These are phyloP conservation scores for Polytolypa hystricis DNA, from an alignment of 2,329 filamentous ascomycete species.

Conservation along the genomic window DNA sequence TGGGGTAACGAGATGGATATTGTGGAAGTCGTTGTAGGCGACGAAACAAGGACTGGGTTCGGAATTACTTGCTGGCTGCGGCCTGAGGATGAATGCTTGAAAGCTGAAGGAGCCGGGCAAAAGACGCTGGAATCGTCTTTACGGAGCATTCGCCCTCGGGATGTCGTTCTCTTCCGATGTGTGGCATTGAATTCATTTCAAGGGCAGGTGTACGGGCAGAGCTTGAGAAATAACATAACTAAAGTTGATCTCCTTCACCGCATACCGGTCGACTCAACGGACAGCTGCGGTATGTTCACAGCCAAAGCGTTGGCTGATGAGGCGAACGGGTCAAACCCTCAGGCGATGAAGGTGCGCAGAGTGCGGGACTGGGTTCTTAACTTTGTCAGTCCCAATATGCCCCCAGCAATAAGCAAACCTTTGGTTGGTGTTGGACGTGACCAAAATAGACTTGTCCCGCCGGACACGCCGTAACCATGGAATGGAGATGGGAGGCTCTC, in stretches of 20 bases:
- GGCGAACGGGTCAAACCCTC: constrained; percentile 30
- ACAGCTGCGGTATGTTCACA: constrained; percentile 47
- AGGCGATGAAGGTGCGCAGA: constrained; percentile 51
- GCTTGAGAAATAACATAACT: constrained; percentile 59
- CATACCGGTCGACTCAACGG: constrained; percentile 40
- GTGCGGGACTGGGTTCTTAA: constrained; percentile 65
- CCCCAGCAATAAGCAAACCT: too few relatives aligned
- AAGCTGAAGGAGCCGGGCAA: constrained; percentile 10
- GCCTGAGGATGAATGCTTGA: constrained; percentile 17
- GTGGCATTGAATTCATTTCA: constrained; percentile 67
- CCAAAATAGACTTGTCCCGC: constrained; percentile 30
- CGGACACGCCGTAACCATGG: constrained; percentile 31
- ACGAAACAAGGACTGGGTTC: constrained; percentile 74
- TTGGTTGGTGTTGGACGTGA: too few relatives aligned
- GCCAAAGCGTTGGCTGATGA: constrained; percentile 35
- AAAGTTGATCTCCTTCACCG: constrained; percentile 57
- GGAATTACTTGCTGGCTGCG: constrained; percentile 74
- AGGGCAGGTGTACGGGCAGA: constrained; percentile 73
- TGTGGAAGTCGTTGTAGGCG: constrained; percentile 68
- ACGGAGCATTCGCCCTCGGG: constrained; percentile 50
- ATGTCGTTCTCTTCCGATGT: constrained; percentile 69
- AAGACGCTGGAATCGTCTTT: constrained; percentile 30
- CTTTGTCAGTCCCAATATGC: constrained; percentile 49
- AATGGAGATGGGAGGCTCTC: too few relatives aligned
- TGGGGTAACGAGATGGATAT: constrained; percentile 48